Evolutionary conservation across 208 protist species (phyloP), one percentile per base, ranked within the genome.

Genomic region (Phytomonas francai): DNA sequence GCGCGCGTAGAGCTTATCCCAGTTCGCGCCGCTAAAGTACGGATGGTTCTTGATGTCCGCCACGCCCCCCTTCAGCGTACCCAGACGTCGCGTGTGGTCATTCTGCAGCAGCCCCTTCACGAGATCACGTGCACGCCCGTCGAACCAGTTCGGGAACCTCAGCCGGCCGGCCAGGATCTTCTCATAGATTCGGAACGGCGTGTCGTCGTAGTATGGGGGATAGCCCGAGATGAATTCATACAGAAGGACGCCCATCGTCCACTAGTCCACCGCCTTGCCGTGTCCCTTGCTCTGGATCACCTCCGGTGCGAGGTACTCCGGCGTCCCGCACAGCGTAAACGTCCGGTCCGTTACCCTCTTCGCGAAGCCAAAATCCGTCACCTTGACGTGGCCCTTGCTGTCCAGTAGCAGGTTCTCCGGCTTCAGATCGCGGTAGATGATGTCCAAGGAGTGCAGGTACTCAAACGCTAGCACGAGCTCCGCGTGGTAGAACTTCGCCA

Each of bases 221-320:
- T 94, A 88, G 57, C 93, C 96, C 9, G 92, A 78, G 59, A 98
- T 85, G 81, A 98, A 97, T 86, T 98, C 96, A 73, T 97, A 99
- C 54, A 98, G 72, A 39, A 99, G 69, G 54, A 98, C 91, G 54
- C 97, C 97, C 74, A 97, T 93, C 59, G 87, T 89, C 97, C 97
- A 99, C 96, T 94, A 98, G 81, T 99, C 97, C 31, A 98, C 95
- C 32, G 92, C 90, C 80, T 97, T 98, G 22, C 94, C 94, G 77
- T 98, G 94, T 0, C 88, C 91, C 65, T 94, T 90, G 59, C 87
- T 88, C 72, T 88, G 76, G 27, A 98, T 83, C 70, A 98, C 90
- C 81, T 98, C 94, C 30, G 96, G 92, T 27, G 97, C 88, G 56
- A 96, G 78, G 76, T 93, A 96, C 63, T 89, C 85, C 36, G 92